These are phyloP conservation scores for Lagenaria siceraria DNA, from an alignment of 306 rosid genomes.

Conservation along the genomic window DNA sequence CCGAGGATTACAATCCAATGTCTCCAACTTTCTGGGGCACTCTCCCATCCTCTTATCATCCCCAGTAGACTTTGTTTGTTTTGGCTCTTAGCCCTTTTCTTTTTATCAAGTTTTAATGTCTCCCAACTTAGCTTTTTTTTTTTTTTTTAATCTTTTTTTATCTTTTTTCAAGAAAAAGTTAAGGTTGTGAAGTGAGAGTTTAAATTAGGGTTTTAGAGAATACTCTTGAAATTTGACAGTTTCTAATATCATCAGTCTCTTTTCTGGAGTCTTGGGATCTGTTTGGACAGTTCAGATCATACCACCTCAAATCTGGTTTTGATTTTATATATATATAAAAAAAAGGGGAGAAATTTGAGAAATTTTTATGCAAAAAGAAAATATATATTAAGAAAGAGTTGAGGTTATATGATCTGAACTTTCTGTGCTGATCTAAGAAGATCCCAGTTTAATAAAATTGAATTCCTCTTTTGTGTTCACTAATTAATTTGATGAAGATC, in stretches of 20 bases:
- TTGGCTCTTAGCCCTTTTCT: not conserved
- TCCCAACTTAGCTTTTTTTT: not conserved
- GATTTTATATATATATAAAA: not conserved
- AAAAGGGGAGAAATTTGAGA: not conserved
- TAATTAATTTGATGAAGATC: not conserved
- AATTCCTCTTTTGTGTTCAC: not conserved
- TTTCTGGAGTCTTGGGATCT: not conserved
- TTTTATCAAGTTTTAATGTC: not conserved
- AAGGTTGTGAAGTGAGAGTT: conserved; percentile 5
- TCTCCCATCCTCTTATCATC: conserved; percentile 4
- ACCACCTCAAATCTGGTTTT: conserved; percentile 9
- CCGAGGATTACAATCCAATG: conserved; percentile 49
- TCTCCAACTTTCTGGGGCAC: conserved; percentile 49
- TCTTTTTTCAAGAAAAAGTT: not conserved
- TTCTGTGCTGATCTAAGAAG: not conserved
- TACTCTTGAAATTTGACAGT: not conserved
- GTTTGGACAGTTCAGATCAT: conserved; percentile 11
- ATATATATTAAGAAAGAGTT: not conserved
- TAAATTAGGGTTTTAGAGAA: conserved; percentile 10
- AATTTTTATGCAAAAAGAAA: not conserved
- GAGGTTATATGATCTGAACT: conserved; percentile 13
- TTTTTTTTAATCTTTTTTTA: not conserved
- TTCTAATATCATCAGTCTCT: not conserved
- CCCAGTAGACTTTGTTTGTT: not conserved
- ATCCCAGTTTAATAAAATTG: conserved; percentile 3